Percentiles rank a stretch among this genome's conserved stretches.
Conservation (phyloP, 176 grass and related monocot genomes). For the Aegilops bicornis region DNA sequence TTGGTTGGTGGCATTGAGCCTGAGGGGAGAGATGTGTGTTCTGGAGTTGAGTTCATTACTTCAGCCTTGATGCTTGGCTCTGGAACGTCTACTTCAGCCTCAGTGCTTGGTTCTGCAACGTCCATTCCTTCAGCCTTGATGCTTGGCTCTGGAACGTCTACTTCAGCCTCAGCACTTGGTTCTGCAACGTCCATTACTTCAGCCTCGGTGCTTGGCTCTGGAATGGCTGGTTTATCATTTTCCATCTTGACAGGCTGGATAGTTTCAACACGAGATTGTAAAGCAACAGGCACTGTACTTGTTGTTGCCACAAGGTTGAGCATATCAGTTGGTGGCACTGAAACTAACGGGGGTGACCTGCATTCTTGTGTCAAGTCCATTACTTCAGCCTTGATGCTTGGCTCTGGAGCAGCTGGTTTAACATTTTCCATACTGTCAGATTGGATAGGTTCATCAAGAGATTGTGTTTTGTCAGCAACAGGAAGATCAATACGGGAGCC, state of each 20-base stretch:
- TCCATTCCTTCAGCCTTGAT: background rate
- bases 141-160: background rate
- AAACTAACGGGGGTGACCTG: background rate
- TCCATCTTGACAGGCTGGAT: background rate
- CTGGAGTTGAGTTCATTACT: background rate
- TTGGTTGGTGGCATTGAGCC: background rate
- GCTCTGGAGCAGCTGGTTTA: background rate
- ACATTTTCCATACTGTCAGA: background rate
- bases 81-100: background rate
- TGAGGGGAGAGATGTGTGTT: background rate
- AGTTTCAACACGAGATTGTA: background rate
- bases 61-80: constrained; percentile 21
- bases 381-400: constrained; percentile 21
- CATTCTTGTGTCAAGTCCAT: background rate
- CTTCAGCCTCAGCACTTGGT: background rate
- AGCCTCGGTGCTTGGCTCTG: constrained; percentile 19
- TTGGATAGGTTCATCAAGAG: background rate
- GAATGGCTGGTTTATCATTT: background rate
- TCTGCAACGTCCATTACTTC: constrained; percentile 24
- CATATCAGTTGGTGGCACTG: background rate
- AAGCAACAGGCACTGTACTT: background rate
- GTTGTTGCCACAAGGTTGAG: background rate
- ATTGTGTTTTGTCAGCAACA: constrained; percentile 16
- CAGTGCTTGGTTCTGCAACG: background rate
- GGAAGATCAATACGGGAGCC: constrained; percentile 3